Conservation (phyloP, 345 rosid species). For the Dipteronia sinensis region DNA sequence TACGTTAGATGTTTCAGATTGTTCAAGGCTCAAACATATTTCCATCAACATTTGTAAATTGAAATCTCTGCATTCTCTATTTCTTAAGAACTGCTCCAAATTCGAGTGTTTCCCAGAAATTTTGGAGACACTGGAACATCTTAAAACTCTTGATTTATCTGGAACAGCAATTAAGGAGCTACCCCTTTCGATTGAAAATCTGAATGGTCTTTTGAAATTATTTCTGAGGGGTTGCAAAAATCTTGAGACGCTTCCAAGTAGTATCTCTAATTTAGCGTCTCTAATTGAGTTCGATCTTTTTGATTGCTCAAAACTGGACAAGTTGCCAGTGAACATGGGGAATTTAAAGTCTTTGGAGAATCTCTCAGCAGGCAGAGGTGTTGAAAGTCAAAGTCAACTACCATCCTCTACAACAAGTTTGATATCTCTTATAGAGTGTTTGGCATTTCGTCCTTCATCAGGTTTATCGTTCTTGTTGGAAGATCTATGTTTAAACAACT, state of each 20-base stretch:
- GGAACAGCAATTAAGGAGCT: constrained; percentile 29
- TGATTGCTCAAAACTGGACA: not conserved
- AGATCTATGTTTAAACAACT: not conserved
- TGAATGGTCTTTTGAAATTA: not conserved
- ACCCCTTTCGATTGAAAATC: not conserved
- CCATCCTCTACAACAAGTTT: not conserved
- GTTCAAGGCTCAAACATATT: not conserved
- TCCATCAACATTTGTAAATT: not conserved
- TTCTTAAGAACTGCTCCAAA: constrained; percentile 7
- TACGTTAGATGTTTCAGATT: not conserved
- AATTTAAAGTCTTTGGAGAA: not conserved
- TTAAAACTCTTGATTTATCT: constrained; percentile 23
- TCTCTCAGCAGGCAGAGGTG: not conserved
- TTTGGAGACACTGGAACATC: constrained; percentile 26
- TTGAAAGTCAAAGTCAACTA: not conserved
- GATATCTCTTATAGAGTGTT: not conserved
- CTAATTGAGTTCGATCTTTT: not conserved
- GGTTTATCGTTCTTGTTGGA: not conserved
- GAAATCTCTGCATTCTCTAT: not conserved
- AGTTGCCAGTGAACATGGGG: not conserved
- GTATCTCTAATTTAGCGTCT: not conserved
- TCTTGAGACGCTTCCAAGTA: constrained; percentile 1
- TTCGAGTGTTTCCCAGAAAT: constrained; percentile 24
- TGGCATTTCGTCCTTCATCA: not conserved
- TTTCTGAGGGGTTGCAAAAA: not conserved